Evolutionary conservation across 495 filamentous ascomycete species (phyloP).

Genomic region (Penicillium canescens): DNA sequence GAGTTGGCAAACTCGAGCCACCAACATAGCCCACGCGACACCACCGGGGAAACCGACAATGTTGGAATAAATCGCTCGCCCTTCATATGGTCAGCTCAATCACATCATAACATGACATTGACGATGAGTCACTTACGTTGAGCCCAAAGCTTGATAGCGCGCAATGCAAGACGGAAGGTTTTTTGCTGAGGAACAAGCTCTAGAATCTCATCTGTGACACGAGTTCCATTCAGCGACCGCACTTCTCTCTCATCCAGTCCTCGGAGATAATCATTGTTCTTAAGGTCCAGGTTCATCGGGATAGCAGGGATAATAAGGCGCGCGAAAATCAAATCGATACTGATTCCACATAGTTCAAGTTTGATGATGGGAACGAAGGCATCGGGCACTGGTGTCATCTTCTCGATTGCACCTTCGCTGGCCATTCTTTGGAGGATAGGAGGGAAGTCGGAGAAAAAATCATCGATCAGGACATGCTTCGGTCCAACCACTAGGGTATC

Average conservation of each 20-base stretch:
- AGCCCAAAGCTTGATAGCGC: conserved; percentile 95
- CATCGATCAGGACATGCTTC: conserved; percentile 78
- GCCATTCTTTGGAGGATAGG: conserved; percentile 71
- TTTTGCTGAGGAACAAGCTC: conserved; percentile 84
- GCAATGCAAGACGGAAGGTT: conserved; percentile 82
- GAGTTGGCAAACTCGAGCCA: conserved; percentile 93
- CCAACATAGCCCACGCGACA: conserved; percentile 97
- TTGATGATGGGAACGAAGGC: conserved; percentile 97
- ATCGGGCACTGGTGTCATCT: conserved; percentile 83
- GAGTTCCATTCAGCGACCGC: conserved; percentile 86
- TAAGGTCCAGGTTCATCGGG: conserved; percentile 69
- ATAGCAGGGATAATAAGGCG: conserved; percentile 71
- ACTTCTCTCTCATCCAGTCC: conserved; percentile 85
- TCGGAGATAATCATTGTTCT: conserved; percentile 79
- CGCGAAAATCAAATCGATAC: conserved; percentile 93
- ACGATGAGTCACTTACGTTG: conserved; percentile 56
- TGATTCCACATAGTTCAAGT: conserved; percentile 84
- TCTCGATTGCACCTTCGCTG: conserved; percentile 71
- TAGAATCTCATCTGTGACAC: conserved; percentile 90
- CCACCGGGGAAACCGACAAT: conserved; percentile 95
- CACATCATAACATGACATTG: too few relatives aligned
- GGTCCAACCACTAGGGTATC: conserved; percentile 92
- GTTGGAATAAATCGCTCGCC: conserved; percentile 87
- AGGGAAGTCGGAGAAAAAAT: conserved; percentile 91
- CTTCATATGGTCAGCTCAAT: conserved; percentile 29